Base-by-base conservation (phyloP, 257 asterid genomes). In the Catharanthus roseus region DNA sequence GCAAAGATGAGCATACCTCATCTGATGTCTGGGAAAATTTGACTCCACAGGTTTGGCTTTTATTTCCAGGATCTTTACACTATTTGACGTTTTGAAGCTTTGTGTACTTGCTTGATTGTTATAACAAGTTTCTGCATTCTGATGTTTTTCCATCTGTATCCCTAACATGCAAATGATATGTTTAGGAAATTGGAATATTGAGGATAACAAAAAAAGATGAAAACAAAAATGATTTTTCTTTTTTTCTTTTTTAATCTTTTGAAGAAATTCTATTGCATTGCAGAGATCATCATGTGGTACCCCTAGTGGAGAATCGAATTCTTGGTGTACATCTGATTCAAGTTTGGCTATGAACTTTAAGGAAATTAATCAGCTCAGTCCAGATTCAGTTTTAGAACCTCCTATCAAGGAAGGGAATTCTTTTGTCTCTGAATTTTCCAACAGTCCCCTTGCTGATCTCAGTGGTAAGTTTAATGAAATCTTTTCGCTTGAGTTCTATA, bases 311-410 rank as follows among this genome's bases (percentile, higher is more conserved):
- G 83, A 80, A 42, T 65, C 75, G 68, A 53, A 72, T 69, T 75
- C 64, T 31, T 73, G 71, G 67, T 24, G 74, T 57, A 72, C 82
- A 36, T 55, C 67, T 44, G 78, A 70, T 58, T 76, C 75, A 36
- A 76, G 54, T 73, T 73, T 82, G 58, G 74, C 51, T 67, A 70
- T 68, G 77, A 75, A 68, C 70, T 76, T 57, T 73, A 82, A 83
- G 76, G 89, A 78, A 75, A 77, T 74, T 73, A 63, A 74, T 79
- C 88, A 84, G 70, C 71, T 34, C 26, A 86, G 96, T 79, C 96
- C 96, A 56, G 77, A 75, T 82, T 89, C 96, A 26, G 89, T 88
- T 72, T 76, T 88, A 71, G 90, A 88, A 61, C 81, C 85, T 74
- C 72, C 67, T 47, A 80, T 69, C 24, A 70, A 72, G 72, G 68